Conservation (phyloP, 495 filamentous ascomycete species). For the Penicillium psychrofluorescens region DNA sequence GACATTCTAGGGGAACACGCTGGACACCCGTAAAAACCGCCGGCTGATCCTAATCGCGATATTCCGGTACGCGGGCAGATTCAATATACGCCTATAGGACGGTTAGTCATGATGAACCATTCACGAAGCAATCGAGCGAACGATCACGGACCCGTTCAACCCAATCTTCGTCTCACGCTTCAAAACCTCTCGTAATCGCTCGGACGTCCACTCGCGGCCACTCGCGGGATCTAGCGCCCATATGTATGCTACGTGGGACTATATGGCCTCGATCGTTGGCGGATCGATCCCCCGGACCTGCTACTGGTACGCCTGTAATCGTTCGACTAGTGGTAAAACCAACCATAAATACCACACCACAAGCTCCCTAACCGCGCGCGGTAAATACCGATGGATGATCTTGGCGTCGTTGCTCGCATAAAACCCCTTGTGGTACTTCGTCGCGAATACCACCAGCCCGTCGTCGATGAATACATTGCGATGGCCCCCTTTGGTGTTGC, state of each 20-base stretch:
- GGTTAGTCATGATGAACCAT: too few relatives aligned
- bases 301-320: conserved; percentile 3
- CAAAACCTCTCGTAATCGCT: neutral
- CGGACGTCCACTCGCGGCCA: neutral
- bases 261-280: neutral
- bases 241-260: neutral
- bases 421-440: conserved; percentile 9
- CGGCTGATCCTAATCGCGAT: conserved; percentile 5
- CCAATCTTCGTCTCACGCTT: neutral
- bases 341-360: conserved; percentile 15
- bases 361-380: neutral
- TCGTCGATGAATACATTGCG: conserved; percentile 12
- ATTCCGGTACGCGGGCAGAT: conserved; percentile 1
- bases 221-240: neutral
- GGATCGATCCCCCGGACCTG: neutral
- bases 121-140: too few relatives aligned
- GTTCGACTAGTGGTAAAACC: conserved; percentile 11
- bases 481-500: conserved; percentile 5
- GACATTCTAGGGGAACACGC: conserved; percentile 1
- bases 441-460: conserved; percentile 1
- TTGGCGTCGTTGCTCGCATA: conserved; percentile 3
- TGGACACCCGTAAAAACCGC: neutral
- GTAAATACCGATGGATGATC: conserved; percentile 7
- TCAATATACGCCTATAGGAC: neutral
- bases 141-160: neutral